Evolutionary conservation across 2,329 filamentous ascomycete species (phyloP), one percentile per base, ranked within the genome.

Genomic region (Botrytis sinoallii): DNA sequence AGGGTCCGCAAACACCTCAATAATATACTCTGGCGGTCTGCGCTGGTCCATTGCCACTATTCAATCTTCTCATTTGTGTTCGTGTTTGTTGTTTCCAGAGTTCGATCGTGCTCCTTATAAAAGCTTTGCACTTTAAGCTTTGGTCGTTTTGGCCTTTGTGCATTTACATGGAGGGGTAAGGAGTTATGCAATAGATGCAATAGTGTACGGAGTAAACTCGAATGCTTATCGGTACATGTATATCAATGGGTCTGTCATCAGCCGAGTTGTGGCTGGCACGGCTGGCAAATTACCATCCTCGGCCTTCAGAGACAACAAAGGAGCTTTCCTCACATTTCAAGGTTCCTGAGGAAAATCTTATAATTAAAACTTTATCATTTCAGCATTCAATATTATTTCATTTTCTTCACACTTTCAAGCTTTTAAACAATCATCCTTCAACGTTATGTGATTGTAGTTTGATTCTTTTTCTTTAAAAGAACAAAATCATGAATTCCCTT

Each of bases 1-100:
- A 70, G 94, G 93, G 84, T 98, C 96, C 74, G 95, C 93, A 82
- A 98, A 97, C 81, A 97, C 91, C 82, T 98, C 95, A 82, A 99
- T 89, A 78, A 93, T 93, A 85, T 97, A 97, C 84, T 98, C 94
- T 79, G 94, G 93, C 74, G 93, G 90, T 81, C 83, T 84, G 82
- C 88, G 87, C 82, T 86, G 86, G 79, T 92, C 90, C 90, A 92
- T 92, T 48, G 71, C 29, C 40, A 69, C 32, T 46, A 61, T 29
- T 48, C 48, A 69, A 32, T 61, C 71, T 61, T 73, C 63, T 65
- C 64, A 73, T 73, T 61, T 73, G 64, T 44, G 64, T 48, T 52
- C 40, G 22, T 63, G 60, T 63, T 63, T 72, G 71, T 61, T 69
- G 40, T 60, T 69, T 69, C 55, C 46, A 60, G 55, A 20, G 18